A percentile compares a stretch with the other conserved stretches of the same genome.
Conservation (phyloP, 495 filamentous ascomycete species). For the Emericellopsis terricola region DNA sequence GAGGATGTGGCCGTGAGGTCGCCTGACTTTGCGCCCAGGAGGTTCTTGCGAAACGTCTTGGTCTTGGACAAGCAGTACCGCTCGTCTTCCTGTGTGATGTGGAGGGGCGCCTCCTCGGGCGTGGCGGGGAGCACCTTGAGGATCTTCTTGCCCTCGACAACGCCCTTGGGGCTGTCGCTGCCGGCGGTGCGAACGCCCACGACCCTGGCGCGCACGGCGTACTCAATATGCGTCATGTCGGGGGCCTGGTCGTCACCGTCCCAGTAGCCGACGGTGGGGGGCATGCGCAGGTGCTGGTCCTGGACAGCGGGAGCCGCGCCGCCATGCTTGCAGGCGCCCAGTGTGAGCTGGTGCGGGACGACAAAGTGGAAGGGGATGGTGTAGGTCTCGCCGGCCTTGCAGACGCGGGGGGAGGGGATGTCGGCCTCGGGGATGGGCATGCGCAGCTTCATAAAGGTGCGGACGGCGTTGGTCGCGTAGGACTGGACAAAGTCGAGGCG, state of each 20-base stretch:
- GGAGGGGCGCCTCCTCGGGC: slow-evolving; percentile 62
- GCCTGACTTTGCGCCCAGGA: slow-evolving; percentile 65
- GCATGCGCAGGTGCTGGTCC: slow-evolving; percentile 58
- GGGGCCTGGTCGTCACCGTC: slow-evolving; percentile 67
- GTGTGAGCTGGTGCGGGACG: slow-evolving; percentile 54
- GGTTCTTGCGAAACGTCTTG: slow-evolving; percentile 58
- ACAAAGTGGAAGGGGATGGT: slow-evolving; percentile 77
- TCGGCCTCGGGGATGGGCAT: slow-evolving; percentile 56
- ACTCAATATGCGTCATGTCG: slow-evolving; percentile 60
- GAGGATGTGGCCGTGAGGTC: slow-evolving; percentile 48
- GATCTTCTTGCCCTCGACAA: slow-evolving; percentile 28
- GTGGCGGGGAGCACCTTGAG: slow-evolving; percentile 61
- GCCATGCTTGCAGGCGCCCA: slow-evolving; percentile 29
- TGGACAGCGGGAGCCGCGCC: slow-evolving; percentile 36
- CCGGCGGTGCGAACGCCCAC: neutral
- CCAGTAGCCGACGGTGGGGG: slow-evolving; percentile 64
- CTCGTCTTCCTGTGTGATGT: slow-evolving; percentile 34
- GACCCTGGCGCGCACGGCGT: slow-evolving; percentile 46
- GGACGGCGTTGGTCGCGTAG: slow-evolving; percentile 21
- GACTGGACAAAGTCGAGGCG: slow-evolving; percentile 21
- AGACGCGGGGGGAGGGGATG: slow-evolving; percentile 51
- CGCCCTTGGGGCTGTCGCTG: neutral
- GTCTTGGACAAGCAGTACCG: slow-evolving; percentile 53
- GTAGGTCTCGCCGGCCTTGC: slow-evolving; percentile 48
- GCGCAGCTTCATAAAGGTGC: slow-evolving; percentile 58